Conservation (phyloP, 2,329 filamentous ascomycete genomes). For the Epichloe brachyelytri region DNA sequence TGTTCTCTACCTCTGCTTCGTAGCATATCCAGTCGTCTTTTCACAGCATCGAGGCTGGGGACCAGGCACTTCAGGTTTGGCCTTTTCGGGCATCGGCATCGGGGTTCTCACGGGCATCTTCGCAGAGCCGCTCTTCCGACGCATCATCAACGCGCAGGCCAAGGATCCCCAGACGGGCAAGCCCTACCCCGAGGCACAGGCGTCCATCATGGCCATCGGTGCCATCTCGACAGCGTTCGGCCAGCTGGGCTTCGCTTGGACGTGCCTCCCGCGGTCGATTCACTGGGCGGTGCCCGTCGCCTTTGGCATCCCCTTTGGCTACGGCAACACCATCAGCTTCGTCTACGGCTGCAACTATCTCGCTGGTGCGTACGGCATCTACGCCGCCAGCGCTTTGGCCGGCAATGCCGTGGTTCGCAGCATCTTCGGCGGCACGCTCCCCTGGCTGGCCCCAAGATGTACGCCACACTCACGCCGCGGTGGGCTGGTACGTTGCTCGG, state of each 20-base stretch:
- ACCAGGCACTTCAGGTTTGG: constrained; percentile 58
- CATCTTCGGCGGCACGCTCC: constrained; percentile 63
- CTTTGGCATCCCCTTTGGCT: constrained; percentile 67
- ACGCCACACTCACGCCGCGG: constrained; percentile 52
- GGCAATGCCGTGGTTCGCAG: constrained; percentile 66
- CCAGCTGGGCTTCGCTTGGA: constrained; percentile 82
- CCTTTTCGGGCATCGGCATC: constrained; percentile 59
- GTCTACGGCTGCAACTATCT: constrained; percentile 76
- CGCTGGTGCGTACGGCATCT: constrained; percentile 66
- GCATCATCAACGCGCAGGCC: constrained; percentile 64
- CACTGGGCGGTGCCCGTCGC: constrained; percentile 73
- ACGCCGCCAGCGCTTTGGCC: constrained; percentile 67
- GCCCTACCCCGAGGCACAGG: constrained; percentile 65
- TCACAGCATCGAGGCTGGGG: constrained; percentile 62
- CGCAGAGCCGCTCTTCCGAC: constrained; percentile 58
- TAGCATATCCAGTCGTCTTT: constrained; percentile 82
- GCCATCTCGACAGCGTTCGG: constrained; percentile 62
- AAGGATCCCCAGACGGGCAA: constrained; percentile 64
- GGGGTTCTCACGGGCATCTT: constrained; percentile 50
- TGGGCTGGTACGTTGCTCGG: constrained; percentile 71
- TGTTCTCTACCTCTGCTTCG: constrained; percentile 81
- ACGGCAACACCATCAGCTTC: constrained; percentile 65
- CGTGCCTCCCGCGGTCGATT: constrained; percentile 60
- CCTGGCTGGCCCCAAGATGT: constrained; percentile 62
- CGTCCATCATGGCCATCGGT: constrained; percentile 66